phyloP scores from a whole-genome alignment of 2,329 filamentous ascomycete species.

The Cercospora zeae-maydis region DNA sequence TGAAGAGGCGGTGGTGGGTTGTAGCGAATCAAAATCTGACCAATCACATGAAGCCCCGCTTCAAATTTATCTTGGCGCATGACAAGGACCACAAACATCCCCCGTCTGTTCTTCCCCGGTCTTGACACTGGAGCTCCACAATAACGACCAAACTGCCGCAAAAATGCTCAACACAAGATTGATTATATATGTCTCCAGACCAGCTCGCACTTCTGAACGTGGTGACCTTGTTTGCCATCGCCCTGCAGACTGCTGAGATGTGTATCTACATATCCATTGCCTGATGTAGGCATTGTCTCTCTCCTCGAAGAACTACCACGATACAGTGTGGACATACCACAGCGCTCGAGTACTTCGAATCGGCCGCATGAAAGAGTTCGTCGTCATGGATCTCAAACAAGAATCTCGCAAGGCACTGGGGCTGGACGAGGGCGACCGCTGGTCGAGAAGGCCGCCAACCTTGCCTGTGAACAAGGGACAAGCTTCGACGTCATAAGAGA shows the following conservation, averaged over 20 bases:
- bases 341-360: neutral
- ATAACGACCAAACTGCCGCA: neutral
- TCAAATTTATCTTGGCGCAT: neutral
- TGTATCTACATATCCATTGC: neutral
- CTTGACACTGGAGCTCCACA: neutral
- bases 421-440: neutral
- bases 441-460: neutral
- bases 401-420: neutral
- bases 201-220: neutral
- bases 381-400: neutral
- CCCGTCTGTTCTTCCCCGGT: neutral
- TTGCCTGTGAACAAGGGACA: neutral
- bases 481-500: neutral
- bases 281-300: neutral
- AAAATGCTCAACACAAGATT: neutral
- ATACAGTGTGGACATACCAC: neutral
- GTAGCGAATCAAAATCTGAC: neutral
- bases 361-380: neutral
- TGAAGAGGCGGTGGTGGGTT: neutral
- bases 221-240: neutral
- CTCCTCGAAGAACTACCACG: neutral
- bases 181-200: neutral
- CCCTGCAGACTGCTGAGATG: neutral
- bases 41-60: neutral
- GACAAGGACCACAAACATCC: neutral